These are phyloP conservation scores for Funneliformis caledonium DNA, from an alignment of 371 early-diverging fungal genomes.

Conservation along the genomic window DNA sequence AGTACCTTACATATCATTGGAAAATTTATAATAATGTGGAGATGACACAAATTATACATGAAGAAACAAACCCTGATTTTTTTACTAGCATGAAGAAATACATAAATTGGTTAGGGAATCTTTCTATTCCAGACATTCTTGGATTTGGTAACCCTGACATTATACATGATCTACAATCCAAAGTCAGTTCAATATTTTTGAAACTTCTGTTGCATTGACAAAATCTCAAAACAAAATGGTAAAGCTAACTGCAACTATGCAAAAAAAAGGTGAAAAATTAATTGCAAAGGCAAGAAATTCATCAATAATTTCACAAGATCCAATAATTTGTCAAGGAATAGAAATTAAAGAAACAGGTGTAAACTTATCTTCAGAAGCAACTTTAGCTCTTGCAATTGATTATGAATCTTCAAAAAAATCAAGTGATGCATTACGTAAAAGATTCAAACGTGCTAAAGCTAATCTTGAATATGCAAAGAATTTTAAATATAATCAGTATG, in stretches of 20 bases:
- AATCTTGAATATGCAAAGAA: neutral
- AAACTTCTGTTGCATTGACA: neutral
- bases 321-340: neutral
- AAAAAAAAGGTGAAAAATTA: neutral
- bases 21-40: too few relatives aligned
- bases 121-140: too few relatives aligned
- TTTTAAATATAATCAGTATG: neutral
- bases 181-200: neutral
- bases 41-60: too few relatives aligned
- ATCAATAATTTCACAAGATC: neutral
- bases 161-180: too few relatives aligned
- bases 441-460: neutral
- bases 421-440: constrained; percentile 2
- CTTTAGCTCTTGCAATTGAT: constrained; percentile 5
- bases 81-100: too few relatives aligned
- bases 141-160: too few relatives aligned
- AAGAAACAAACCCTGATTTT: too few relatives aligned
- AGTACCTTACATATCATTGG: too few relatives aligned
- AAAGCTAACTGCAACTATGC: too few relatives aligned
- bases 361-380: constrained; percentile 3
- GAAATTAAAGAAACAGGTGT: neutral
- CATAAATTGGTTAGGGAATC: too few relatives aligned
- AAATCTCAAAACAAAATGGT: constrained; percentile 7
- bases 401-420: neutral
- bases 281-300: neutral